These are phyloP conservation scores for Mycosphaerella sp. DNA, from an alignment of 2,329 filamentous ascomycete species.

Conservation along the genomic window DNA sequence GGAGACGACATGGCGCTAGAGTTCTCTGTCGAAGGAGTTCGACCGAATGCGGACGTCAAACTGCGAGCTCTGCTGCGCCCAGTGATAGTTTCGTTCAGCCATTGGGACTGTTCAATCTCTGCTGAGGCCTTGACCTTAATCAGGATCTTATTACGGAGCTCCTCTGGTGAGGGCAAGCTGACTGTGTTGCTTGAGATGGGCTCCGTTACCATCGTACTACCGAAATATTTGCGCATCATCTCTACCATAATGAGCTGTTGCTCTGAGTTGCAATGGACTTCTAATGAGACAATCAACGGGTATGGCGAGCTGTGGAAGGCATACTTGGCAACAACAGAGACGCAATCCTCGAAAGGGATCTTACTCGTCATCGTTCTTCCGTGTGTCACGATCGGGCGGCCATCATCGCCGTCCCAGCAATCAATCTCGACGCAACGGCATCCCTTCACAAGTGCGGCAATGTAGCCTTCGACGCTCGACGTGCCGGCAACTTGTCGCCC, in stretches of 20 bases:
- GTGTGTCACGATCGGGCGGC: conserved; percentile 83
- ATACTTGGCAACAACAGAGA: conserved; percentile 89
- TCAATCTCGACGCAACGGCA: conserved; percentile 97
- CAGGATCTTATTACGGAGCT: conserved; percentile 75
- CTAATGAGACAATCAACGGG: conserved; percentile 88
- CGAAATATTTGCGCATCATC: conserved; percentile 80
- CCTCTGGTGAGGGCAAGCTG: conserved; percentile 74
- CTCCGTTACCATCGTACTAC: conserved; percentile 68
- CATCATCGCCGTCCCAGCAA: conserved; percentile 91
- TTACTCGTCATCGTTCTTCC: conserved; percentile 82
- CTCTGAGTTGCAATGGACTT: conserved; percentile 79
- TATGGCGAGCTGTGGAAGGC: conserved; percentile 84
- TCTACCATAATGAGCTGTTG: conserved; percentile 86
- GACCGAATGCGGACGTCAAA: conserved; percentile 69
- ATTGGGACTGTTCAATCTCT: conserved; percentile 39
- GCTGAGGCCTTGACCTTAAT: conserved; percentile 90
- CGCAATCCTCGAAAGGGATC: conserved; percentile 84
- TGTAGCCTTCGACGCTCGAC: conserved; percentile 93
- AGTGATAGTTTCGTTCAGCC: conserved; percentile 33
- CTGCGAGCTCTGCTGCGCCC: conserved; percentile 52
- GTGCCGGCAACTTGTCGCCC: conserved; percentile 84
- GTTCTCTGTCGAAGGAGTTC: conserved; percentile 57
- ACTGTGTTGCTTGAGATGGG: conserved; percentile 63
- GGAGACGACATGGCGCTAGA: conserved; percentile 45
- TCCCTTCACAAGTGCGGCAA: conserved; percentile 76